phyloP scores from a whole-genome alignment of 768 basidiomycete species.

The Fistulinella prunicolor region DNA sequence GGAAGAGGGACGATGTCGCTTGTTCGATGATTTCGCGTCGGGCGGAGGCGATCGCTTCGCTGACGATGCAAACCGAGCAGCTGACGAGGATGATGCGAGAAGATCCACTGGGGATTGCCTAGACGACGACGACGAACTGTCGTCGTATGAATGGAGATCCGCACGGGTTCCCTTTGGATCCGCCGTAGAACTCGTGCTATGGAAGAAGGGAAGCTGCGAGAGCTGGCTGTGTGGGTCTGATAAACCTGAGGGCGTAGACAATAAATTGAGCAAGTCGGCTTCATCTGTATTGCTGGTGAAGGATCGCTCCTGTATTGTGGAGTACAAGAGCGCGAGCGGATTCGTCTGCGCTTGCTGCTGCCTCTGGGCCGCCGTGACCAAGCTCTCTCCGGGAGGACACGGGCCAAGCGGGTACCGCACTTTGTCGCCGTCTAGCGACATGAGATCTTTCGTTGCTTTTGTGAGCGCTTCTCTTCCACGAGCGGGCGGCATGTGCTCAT shows the following conservation, averaged over 20 bases:
- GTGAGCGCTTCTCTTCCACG: slow-evolving; percentile 63
- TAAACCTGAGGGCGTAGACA: slow-evolving; percentile 3
- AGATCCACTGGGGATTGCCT: slow-evolving; percentile 25
- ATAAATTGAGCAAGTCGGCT: slow-evolving; percentile 2
- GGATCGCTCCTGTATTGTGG: slow-evolving; percentile 19
- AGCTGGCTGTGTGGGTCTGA: slow-evolving; percentile 12
- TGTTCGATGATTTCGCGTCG: slow-evolving; percentile 27
- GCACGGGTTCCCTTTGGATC: slow-evolving; percentile 9
- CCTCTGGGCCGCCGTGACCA: slow-evolving; percentile 10
- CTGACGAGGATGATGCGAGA: slow-evolving; percentile 14
- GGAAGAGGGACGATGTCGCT: slow-evolving; percentile 31
- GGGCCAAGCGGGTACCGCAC: slow-evolving; percentile 34
- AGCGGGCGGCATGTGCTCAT: slow-evolving; percentile 48
- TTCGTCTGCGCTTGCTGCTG: slow-evolving; percentile 19
- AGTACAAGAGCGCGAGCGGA: slow-evolving; percentile 14
- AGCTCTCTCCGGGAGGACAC: slow-evolving; percentile 8
- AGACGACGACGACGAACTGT: slow-evolving; percentile 26
- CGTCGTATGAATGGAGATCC: slow-evolving; percentile 13
- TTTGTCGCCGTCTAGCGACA: slow-evolving; percentile 56
- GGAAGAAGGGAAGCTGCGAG: slow-evolving; percentile 16
- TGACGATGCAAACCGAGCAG: slow-evolving; percentile 13
- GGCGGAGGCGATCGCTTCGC: slow-evolving; percentile 27
- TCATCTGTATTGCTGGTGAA: slow-evolving; percentile 7
- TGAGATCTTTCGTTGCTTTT: slow-evolving; percentile 81
- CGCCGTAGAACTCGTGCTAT: slow-evolving; percentile 6